These are phyloP conservation scores for Neofusicoccum laricinum DNA, from an alignment of 2,329 filamentous ascomycete genomes.

Conservation along the genomic window DNA sequence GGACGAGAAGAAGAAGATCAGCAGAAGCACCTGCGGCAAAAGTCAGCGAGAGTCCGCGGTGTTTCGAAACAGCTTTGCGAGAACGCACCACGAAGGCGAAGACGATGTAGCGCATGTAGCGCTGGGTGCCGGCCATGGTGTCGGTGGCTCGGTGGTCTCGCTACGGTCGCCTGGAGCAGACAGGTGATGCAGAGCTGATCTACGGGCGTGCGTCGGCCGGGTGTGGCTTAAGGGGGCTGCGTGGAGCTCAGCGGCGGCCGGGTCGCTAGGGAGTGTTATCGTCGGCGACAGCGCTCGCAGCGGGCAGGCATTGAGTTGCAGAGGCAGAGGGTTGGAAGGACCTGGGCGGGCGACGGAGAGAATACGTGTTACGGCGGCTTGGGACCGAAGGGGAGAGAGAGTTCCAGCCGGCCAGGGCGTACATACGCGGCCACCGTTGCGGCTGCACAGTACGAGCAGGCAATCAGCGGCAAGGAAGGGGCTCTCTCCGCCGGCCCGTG, in stretches of 20 bases:
- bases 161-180: neutral
- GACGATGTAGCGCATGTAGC: conserved; percentile 70
- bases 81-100: conserved; percentile 76
- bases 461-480: conserved; percentile 13
- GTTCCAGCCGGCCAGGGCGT: neutral
- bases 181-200: neutral
- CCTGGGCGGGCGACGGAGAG: neutral
- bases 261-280: neutral
- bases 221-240: conserved; percentile 1
- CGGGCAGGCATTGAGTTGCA: conserved; percentile 1
- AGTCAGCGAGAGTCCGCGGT: neutral
- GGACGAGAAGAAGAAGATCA: conserved; percentile 80
- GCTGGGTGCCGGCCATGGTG: conserved; percentile 67
- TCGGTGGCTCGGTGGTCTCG: neutral
- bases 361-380: conserved; percentile 2
- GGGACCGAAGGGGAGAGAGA: conserved; percentile 6
- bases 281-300: neutral
- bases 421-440: conserved; percentile 5
- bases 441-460: neutral
- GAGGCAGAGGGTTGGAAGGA: neutral
- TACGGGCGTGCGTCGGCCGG: neutral
- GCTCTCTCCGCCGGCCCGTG: neutral
- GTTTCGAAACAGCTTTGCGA: neutral
- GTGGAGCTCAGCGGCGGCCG: neutral
- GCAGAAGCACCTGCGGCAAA: conserved; percentile 55